phyloP scores from a whole-genome alignment of 2,329 filamentous ascomycete genomes.

The Penicillium sp. region DNA sequence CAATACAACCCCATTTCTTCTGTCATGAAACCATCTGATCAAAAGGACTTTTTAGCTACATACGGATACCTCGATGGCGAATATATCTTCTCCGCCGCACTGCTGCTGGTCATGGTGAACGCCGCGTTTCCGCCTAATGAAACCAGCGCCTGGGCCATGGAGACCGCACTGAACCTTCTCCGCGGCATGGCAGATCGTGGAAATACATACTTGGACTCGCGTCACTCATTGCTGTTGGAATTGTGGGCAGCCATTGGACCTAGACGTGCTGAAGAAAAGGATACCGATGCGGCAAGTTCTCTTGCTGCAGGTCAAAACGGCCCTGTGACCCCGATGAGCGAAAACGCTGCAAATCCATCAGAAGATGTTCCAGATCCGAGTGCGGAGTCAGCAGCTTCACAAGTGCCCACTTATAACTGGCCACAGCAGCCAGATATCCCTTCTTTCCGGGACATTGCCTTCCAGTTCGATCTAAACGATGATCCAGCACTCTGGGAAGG shows the following conservation, averaged over 20 bases:
- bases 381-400: background rate
- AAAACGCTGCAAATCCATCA: constrained; percentile 9
- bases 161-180: constrained; percentile 41
- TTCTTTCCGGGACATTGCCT: constrained; percentile 26
- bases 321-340: constrained; percentile 13
- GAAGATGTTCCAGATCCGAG: background rate
- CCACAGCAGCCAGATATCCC: constrained; percentile 16
- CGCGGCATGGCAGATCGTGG: constrained; percentile 46
- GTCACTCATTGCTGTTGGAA: constrained; percentile 33
- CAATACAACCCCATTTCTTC: background rate
- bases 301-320: background rate
- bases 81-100: constrained; percentile 48
- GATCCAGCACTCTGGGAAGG: constrained; percentile 38
- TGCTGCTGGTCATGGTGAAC: constrained; percentile 49
- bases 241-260: constrained; percentile 27
- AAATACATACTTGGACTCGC: constrained; percentile 43
- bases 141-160: constrained; percentile 40
- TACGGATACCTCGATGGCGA: constrained; percentile 53
- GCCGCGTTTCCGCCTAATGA: constrained; percentile 44
- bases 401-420: constrained; percentile 14
- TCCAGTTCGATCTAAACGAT: constrained; percentile 32
- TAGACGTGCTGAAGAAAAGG: constrained; percentile 3
- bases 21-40: background rate
- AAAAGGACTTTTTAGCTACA: constrained; percentile 33
- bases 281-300: background rate